phyloP scores from a whole-genome alignment of 2,329 filamentous ascomycete genomes.

The Ambrosiella cleistominuta region DNA sequence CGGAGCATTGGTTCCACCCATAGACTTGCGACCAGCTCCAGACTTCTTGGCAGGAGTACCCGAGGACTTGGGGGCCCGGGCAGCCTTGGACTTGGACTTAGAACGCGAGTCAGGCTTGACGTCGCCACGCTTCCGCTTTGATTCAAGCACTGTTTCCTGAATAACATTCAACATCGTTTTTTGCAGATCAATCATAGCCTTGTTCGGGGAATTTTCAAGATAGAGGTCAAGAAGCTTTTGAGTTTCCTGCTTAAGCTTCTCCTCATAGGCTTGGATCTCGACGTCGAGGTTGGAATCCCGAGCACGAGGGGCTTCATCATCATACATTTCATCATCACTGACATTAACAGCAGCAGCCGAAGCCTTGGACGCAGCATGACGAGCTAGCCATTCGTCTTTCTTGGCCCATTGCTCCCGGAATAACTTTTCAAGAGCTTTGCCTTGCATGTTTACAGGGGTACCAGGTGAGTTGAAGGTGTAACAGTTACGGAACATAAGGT shows the following conservation, averaged over 20 bases:
- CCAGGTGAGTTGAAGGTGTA: slow-evolving; percentile 69
- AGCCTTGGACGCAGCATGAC: slow-evolving; percentile 41
- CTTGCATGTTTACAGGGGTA: slow-evolving; percentile 56
- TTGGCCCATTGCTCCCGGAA: slow-evolving; percentile 61
- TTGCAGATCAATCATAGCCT: slow-evolving; percentile 36
- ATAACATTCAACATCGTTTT: slow-evolving; percentile 46
- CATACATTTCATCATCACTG: slow-evolving; percentile 53
- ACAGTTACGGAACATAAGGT: slow-evolving; percentile 75
- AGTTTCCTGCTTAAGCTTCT: slow-evolving; percentile 37
- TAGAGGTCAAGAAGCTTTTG: slow-evolving; percentile 37
- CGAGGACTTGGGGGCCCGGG: slow-evolving; percentile 22
- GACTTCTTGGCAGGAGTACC: slow-evolving; percentile 26
- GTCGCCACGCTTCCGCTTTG: slow-evolving; percentile 46
- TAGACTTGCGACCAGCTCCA: slow-evolving; percentile 21
- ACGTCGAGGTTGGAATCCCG: slow-evolving; percentile 24
- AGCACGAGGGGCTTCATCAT: slow-evolving; percentile 32
- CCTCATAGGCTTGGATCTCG: slow-evolving; percentile 35
- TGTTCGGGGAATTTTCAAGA: slow-evolving; percentile 33
- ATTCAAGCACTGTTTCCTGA: slow-evolving; percentile 54
- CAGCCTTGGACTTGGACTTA: slow-evolving; percentile 35
- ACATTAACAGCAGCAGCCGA: slow-evolving; percentile 45
- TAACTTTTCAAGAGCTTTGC: slow-evolving; percentile 53
- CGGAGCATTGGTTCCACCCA: slow-evolving; percentile 15
- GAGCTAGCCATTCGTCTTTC: slow-evolving; percentile 66
- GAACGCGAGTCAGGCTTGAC: slow-evolving; percentile 35